Percentiles rank a stretch among this genome's conserved stretches.
These are phyloP conservation scores for Salmacisia buchloeana DNA, from an alignment of 1,284 basidiomycete genomes.

Conservation along the genomic window DNA sequence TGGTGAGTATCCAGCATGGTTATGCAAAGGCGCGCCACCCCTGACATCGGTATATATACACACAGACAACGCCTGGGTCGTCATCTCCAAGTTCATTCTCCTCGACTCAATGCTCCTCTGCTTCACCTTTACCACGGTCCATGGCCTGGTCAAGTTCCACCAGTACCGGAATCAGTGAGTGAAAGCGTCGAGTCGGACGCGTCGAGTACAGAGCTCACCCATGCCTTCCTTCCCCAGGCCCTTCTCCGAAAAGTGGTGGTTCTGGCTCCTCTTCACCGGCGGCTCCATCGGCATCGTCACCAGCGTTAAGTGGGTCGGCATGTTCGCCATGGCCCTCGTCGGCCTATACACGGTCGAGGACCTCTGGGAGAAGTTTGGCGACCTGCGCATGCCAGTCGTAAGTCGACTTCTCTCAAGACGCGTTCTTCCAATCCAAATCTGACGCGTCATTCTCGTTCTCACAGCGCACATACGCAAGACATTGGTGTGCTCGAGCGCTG, in stretches of 20 bases:
- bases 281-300: constrained; percentile 91
- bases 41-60: too few relatives aligned
- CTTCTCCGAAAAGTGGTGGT: constrained; percentile 93
- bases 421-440: not conserved
- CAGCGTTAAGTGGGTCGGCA: constrained; percentile 92
- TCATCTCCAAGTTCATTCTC: constrained; percentile 93
- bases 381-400: constrained; percentile 74
- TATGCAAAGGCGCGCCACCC: too few relatives aligned
- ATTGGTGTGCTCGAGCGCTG: constrained; percentile 80
- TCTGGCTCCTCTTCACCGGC: constrained; percentile 86
- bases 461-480: constrained; percentile 69
- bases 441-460: not conserved
- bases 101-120: constrained; percentile 96
- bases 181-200: too few relatives aligned
- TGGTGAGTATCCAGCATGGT: constrained; percentile 60
- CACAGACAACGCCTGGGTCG: constrained; percentile 87
- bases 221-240: constrained; percentile 50
- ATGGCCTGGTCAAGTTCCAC: constrained; percentile 91
- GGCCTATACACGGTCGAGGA: constrained; percentile 96
- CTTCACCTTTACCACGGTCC: constrained; percentile 95
- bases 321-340: constrained; percentile 89
- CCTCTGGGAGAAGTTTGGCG: constrained; percentile 97
- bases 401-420: constrained; percentile 56
- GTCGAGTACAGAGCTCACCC: constrained; percentile 52
- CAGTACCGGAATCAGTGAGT: constrained; percentile 84